Base-by-base conservation (phyloP, 1,139 yeast genomes). In the Taiozyma sp. region DNA sequence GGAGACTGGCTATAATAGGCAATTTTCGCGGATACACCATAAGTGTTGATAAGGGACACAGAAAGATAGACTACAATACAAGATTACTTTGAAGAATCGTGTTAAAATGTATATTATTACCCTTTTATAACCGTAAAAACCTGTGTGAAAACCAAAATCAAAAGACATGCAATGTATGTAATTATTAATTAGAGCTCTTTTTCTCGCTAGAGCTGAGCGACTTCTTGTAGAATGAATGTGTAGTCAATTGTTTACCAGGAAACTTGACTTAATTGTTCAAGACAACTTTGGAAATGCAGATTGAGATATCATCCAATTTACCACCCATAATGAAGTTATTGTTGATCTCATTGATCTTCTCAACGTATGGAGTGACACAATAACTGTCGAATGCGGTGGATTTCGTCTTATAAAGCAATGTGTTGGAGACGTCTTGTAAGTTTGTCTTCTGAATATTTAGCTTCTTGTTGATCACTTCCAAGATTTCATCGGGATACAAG, bases 311-410 rank as follows among this genome's bases (percentile, higher is more conserved):
- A 60, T 79, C 84, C 50, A 79, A 65, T 54, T 79, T 79, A 0
- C 84, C 84, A 2, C 84, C 84, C 42, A 72, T 65, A 51, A 75
- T 74, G 50, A 77, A 70, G 19, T 61, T 54, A 8, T 57, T 53
- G 42, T 53, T 54, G 44, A 60, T 40, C 22, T 72, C 63, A 58
- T 76, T 77, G 16, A 79, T 77, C 60, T 69, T 75, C 58, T 76
- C 81, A 53, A 77, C 78, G 56, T 78, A 79, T 1, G 84, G 84
- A 29, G 81, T 75, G 51, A 71, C 76, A 19, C 81, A 77, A 60
- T 74, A 76, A 57, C 74, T 81, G 58, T 79, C 83, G 60, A 73
- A 79, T 0, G 80, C 83, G 14, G 77, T 71, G 48, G 70, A 76
- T 57, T 78, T 79, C 10, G 81, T 76, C 56, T 71, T 69, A 35